These are phyloP conservation scores for Eleusine indica DNA, from an alignment of 176 grass and related monocot species.

Conservation along the genomic window DNA sequence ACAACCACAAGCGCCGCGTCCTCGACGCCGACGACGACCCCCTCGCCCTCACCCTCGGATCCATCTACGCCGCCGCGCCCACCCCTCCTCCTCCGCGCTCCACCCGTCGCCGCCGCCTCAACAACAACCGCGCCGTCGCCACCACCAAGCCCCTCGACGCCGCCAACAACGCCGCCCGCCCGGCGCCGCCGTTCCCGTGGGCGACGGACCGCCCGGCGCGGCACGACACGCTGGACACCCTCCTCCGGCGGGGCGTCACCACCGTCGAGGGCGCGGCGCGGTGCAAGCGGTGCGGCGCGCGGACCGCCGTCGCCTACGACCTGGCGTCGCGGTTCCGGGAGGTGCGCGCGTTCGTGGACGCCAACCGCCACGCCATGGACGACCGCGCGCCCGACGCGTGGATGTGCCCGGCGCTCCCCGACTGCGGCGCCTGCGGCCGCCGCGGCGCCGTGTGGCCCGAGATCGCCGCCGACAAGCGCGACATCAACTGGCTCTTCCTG, in stretches of 20 bases:
- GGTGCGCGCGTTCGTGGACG: conserved; percentile 40
- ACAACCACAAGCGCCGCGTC: not conserved
- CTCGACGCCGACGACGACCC: not conserved
- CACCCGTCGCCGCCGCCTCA: conserved; percentile 8
- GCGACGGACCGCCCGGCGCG: conserved; percentile 39
- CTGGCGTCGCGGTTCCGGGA: conserved; percentile 52
- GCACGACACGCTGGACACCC: conserved; percentile 26
- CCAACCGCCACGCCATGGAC: conserved; percentile 49
- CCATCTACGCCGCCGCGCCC: conserved; percentile 38
- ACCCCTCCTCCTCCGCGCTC: not conserved
- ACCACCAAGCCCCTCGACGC: not conserved
- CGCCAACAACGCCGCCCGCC: not conserved
- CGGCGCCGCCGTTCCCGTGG: conserved; percentile 53
- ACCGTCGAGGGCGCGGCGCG: conserved; percentile 43
- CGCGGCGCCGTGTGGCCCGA: conserved; percentile 34
- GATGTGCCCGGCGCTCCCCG: conserved; percentile 31
- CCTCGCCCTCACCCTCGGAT: conserved; percentile 45
- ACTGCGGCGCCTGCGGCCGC: conserved; percentile 47
- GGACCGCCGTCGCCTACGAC: conserved; percentile 43
- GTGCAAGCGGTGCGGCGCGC: conserved; percentile 50
- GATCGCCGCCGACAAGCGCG: conserved; percentile 51
- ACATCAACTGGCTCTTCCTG: conserved; percentile 85
- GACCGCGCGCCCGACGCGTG: conserved; percentile 53
- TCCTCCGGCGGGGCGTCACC: conserved; percentile 45
- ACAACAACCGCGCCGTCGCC: not conserved